Evolutionary conservation across 371 early-diverging fungal genomes (phyloP).

Genomic region (Haplosporangium sp.): DNA sequence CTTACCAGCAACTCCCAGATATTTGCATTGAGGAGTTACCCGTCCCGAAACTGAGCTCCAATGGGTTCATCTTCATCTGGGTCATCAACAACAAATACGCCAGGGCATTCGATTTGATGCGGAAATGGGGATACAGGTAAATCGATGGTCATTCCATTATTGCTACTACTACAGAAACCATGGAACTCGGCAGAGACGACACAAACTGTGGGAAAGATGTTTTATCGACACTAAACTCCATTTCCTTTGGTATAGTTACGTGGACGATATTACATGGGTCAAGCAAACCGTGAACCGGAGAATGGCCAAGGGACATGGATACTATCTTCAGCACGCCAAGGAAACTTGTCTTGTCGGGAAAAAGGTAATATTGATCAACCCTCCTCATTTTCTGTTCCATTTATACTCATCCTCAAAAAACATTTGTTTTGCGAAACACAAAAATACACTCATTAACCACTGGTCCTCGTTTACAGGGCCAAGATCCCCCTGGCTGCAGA

Average conservation of each 20-base stretch:
- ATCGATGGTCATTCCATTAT: too few species aligned
- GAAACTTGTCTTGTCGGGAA: conserved; percentile 94
- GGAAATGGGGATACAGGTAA: conserved; percentile 92
- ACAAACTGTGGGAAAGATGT: neutral
- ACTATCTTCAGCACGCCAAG: conserved; percentile 96
- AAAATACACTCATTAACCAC: neutral
- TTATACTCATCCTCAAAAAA: too few species aligned
- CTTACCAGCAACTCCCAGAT: conserved; percentile 95
- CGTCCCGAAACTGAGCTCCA: conserved; percentile 82
- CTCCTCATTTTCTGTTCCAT: neutral
- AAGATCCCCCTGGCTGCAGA: conserved; percentile 80
- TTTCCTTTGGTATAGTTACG: conserved; percentile 63
- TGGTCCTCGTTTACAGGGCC: conserved; percentile 57
- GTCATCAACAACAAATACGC: conserved; percentile 96
- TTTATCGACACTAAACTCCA: too few species aligned
- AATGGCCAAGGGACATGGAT: conserved; percentile 96
- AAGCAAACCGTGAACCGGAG: conserved; percentile 95
- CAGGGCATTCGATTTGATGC: conserved; percentile 92
- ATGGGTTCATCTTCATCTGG: conserved; percentile 96
- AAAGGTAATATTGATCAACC: conserved; percentile 62
- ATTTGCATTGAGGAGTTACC: conserved; percentile 91
- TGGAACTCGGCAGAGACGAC: too few species aligned
- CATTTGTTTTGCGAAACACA: too few species aligned
- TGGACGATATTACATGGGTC: conserved; percentile 96
- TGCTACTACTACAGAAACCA: too few species aligned